phyloP scores from a whole-genome alignment of 2,329 filamentous ascomycete genomes.

The Acarospora socialis region DNA sequence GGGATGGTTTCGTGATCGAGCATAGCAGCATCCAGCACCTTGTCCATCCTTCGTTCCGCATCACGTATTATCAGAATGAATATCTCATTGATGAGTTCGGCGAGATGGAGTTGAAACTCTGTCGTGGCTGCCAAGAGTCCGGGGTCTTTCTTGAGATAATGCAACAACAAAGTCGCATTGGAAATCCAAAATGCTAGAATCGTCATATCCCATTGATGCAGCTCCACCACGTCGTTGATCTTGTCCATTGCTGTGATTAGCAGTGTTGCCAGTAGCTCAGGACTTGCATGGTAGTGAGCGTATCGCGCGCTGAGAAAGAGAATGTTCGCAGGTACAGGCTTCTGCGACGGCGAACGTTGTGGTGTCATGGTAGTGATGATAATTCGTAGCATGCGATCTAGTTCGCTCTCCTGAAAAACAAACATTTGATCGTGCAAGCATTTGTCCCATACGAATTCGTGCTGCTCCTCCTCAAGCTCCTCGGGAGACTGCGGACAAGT shows the following conservation, averaged over 20 bases:
- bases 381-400: conserved; percentile 83
- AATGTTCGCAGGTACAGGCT: conserved; percentile 93
- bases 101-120: conserved; percentile 83
- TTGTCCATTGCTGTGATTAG: conserved; percentile 82
- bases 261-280: conserved; percentile 66
- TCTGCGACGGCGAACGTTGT: conserved; percentile 88
- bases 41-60: conserved; percentile 89
- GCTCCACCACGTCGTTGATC: conserved; percentile 93
- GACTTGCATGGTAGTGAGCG: conserved; percentile 87
- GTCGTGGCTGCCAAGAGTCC: conserved; percentile 68
- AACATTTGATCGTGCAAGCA: conserved; percentile 99
- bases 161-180: conserved; percentile 84
- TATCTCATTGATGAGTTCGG: conserved; percentile 93
- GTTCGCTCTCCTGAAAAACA: conserved; percentile 89
- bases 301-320: conserved; percentile 92
- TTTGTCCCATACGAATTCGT: conserved; percentile 90
- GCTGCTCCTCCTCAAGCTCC: conserved; percentile 74
- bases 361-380: conserved; percentile 98
- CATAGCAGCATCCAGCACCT: conserved; percentile 85
- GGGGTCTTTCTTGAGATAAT: conserved; percentile 90
- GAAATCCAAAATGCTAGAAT: conserved; percentile 98
- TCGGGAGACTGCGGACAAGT: conserved; percentile 38
- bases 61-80: conserved; percentile 96
- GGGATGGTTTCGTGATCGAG: conserved; percentile 96
- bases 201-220: conserved; percentile 98